These are phyloP conservation scores for Rachicladosporium sp. DNA, from an alignment of 2,329 filamentous ascomycete species.

Conservation along the genomic window DNA sequence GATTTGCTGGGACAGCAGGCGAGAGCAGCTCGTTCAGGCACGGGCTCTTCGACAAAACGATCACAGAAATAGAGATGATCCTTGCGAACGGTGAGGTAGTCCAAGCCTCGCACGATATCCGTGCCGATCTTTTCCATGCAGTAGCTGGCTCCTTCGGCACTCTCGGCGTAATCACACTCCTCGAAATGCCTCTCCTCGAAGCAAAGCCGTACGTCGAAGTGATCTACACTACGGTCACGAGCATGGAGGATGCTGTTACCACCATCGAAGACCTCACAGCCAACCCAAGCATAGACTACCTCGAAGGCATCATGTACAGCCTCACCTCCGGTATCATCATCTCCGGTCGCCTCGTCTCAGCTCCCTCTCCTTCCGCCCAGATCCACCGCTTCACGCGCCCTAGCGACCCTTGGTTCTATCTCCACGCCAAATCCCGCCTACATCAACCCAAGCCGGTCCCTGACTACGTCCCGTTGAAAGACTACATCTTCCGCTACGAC, in stretches of 20 bases:
- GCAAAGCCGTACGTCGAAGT: slow-evolving; percentile 39
- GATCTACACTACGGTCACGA: slow-evolving; percentile 35
- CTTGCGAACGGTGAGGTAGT: slow-evolving; percentile 48
- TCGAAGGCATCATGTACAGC: slow-evolving; percentile 40
- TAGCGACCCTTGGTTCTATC: slow-evolving; percentile 61
- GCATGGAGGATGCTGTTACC: slow-evolving; percentile 37
- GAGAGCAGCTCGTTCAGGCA: slow-evolving; percentile 56
- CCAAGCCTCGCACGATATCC: slow-evolving; percentile 41
- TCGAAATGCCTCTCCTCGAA: slow-evolving; percentile 35
- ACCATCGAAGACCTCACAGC: slow-evolving; percentile 25
- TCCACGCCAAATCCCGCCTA: slow-evolving; percentile 40
- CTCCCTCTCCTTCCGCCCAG: slow-evolving; percentile 1
- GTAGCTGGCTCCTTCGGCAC: slow-evolving; percentile 55
- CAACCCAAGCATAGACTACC: slow-evolving; percentile 51
- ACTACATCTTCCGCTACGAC: slow-evolving; percentile 52
- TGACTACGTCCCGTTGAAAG: slow-evolving; percentile 35
- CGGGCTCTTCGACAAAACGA: slow-evolving; percentile 53
- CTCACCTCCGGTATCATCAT: slow-evolving; percentile 30
- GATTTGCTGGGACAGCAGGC: slow-evolving; percentile 53
- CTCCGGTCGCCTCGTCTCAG: slow-evolving; percentile 38
- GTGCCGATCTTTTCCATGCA: slow-evolving; percentile 51
- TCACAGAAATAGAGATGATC: slow-evolving; percentile 53
- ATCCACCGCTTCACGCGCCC: slow-evolving; percentile 41
- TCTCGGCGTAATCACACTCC: slow-evolving; percentile 54
- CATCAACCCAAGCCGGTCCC: slow-evolving; percentile 8